These are phyloP conservation scores for Cercospora janseana DNA, from an alignment of 2,329 filamentous ascomycete genomes.

Conservation along the genomic window DNA sequence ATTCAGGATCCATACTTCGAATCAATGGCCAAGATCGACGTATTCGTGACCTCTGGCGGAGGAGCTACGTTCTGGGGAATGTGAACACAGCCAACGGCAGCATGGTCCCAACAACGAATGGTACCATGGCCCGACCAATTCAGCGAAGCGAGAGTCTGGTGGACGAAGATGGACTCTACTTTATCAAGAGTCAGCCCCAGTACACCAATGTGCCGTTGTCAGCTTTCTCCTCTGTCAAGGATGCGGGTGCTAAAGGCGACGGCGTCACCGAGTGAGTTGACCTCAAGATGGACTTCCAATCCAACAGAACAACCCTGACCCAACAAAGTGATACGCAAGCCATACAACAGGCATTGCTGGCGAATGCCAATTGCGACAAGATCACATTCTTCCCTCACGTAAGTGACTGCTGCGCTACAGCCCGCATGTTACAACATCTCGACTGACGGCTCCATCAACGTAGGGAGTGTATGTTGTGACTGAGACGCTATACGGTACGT, in stretches of 20 bases:
- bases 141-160: constrained; percentile 22
- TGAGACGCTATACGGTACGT: constrained; percentile 43
- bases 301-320: background rate
- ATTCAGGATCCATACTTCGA: constrained; percentile 25
- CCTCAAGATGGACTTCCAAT: background rate
- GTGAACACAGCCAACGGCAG: constrained; percentile 24
- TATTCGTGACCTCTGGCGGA: constrained; percentile 38
- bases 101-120: constrained; percentile 14
- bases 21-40: constrained; percentile 29
- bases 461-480: constrained; percentile 47
- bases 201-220: constrained; percentile 45
- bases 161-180: constrained; percentile 40
- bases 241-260: constrained; percentile 37
- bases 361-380: constrained; percentile 39
- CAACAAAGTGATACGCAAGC: constrained; percentile 37
- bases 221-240: constrained; percentile 50
- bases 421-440: background rate
- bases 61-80: constrained; percentile 30
- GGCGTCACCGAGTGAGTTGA: constrained; percentile 18
- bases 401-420: background rate
- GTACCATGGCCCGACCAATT: constrained; percentile 24
- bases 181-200: constrained; percentile 44
- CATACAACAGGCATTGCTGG: constrained; percentile 23
- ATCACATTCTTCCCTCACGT: constrained; percentile 45
- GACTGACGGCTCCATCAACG: background rate